Base-by-base conservation (phyloP, 176 grass and related monocot genomes). In the Cenchrus purpureus region DNA sequence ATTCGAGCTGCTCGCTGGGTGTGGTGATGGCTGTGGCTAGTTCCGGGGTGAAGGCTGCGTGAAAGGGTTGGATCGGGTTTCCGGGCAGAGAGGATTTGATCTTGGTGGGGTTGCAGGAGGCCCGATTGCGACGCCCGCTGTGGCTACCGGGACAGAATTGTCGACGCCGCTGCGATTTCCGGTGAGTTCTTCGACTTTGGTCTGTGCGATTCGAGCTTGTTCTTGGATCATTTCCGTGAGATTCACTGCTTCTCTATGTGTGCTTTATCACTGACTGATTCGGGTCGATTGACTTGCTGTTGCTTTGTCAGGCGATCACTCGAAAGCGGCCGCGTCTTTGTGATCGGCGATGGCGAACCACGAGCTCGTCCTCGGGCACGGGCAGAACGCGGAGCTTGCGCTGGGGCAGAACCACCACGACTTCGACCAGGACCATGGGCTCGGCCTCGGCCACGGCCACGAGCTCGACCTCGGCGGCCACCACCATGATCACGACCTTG, bases 351-450 rank as follows among this genome's bases (percentile, higher is more conserved):
- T 99, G 97, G 91, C 97, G 9, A 94, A 86, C 86, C 93, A 96
- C 60, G 93, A 98, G 74, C 86, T 99, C 81, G 91, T 89, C 32
- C 93, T 99, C 46, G 93, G 97, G 37, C 94, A 94, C 29, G 91
- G 91, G 72, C 90, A 97, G 89, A 81, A 93, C 67, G 86, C 92
- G 4, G 95, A 94, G 64, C 82, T 97, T 22, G 95, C 82, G 45
- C 75, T 97, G 71, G 95, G 95, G 58, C 95, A 91, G 76, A 93
- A 83, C 61, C 92, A 85, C 81, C 88, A 91, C 80, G 90, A 95
- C 78, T 92, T 95, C 29, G 93, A 53, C 48, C 83, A 91, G 49
- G 86, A 80, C 32, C 90, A 92, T 11, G 84, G 79, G 19, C 65
- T 91, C 2, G 92, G 72, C 17, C 80, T 94, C 20, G 77, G 82